Base-by-base conservation (phyloP, 106 monocot genomes). In the Vanilla planifolia region DNA sequence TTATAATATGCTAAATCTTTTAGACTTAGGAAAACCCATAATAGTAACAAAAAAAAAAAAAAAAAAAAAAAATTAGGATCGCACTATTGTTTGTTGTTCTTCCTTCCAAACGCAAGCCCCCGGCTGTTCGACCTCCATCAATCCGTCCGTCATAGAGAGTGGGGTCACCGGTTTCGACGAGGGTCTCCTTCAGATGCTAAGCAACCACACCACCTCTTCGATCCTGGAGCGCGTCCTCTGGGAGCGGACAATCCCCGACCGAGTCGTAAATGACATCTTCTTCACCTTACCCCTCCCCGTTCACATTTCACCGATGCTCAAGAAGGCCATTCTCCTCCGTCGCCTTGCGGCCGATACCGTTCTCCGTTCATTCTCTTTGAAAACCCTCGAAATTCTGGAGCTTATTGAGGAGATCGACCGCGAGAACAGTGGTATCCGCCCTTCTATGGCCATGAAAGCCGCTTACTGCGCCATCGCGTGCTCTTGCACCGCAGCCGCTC, bases 341-440 rank as follows among this genome's bases (percentile, higher is more conserved):
- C 17, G 34, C 0, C 33, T 57, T 21, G 57, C 35, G 34, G 33
- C 57, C 1, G 35, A 57, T n/a, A 13, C 35, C n/a, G 16, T 3
- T 4, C 36, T 36, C 9, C 57, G 57, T 10, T 34, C 35, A 9
- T 17, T 57, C 35, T 57, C 57, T 35, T 33, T 34, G 35, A 22
- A 57, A 57, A 57, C 57, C 57, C 57, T 57, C 33, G 14, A 20
- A 2, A 36, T 34, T 16, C 6, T 57, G 8, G 57, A 57, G 35
- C 57, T 57, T 35, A 35, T 57, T 4, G 57, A 57, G 57, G 57
- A 57, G 35, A 17, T 57, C 57, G 57, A 57, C 57, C 57, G 57
- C 33, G 28, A 57, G 35, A 57, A 34, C 35, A 8, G 35, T 35
- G 0, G 20, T 8, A 8, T 2, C 35, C 57, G 20, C 20, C 57